Base-by-base conservation (phyloP, 129 eudicot species). In the Arctium minus region DNA sequence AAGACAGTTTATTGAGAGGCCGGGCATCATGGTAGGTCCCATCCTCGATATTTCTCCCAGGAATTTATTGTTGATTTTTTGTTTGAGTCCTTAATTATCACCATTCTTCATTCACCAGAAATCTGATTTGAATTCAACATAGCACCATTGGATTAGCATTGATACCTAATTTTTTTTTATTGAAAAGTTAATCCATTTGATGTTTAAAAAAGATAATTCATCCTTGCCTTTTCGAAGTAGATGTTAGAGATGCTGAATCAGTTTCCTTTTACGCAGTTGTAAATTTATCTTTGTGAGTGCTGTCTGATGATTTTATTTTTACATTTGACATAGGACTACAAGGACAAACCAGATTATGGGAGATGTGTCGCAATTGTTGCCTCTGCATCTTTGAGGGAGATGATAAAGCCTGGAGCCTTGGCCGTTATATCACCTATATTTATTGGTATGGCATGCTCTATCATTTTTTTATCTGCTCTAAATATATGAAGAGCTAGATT, bases 321-420 rank as follows among this genome's bases (percentile, higher is more conserved):
- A 29, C 71, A n/a, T 73, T 31, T 39, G 13, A 72, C 50, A 73
- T 88, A 96, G 99, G 95, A 91, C 68, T 96, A 91, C 87, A 91
- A 84, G 89, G 99, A 96, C 76, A 93, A 96, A 84, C 99, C 99
- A 40, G 99, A 96, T 88, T 96, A 96, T 79, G 91, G 93, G 76
- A 91, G 98, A 78, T 96, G 99, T 81, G 99, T 96, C 17, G 94
- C 96, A 6, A 96, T 96, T 85, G 98, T 93, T 46, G 98, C 99
- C n/a, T 87, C 98, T 85, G 99, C 99, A 67, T 96, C 99, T 50
- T 78, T 96, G 82, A 93, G 91, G 88, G 99, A 96, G 91, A 96
- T 96, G 99, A 96, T 96, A 75, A 93, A 93, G 73, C 98, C 99
- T 86, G 99, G 99, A 85, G 97, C 93, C 77, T 88, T 96, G 89